Evolutionary conservation across 2,329 filamentous ascomycete species (phyloP).

Genomic region (Neocatenulostroma microsporum): DNA sequence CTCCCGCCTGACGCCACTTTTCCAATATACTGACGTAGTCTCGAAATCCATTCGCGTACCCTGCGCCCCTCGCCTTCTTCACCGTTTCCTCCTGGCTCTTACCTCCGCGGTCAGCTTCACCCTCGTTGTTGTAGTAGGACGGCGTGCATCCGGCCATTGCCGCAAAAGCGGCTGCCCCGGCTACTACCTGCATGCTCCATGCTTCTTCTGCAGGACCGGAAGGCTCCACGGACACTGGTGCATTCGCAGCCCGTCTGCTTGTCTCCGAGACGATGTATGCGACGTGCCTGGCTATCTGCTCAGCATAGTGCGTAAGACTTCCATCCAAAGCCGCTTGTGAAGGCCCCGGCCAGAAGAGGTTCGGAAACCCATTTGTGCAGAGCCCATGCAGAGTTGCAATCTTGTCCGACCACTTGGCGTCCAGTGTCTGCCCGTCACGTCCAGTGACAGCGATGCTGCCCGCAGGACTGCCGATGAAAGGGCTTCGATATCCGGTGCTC

Average conservation of each 20-base stretch:
- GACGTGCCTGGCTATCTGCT: too few relatives aligned
- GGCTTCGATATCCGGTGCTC: conserved; percentile 38
- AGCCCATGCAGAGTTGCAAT: conserved; percentile 48
- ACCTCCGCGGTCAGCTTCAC: conserved; percentile 25
- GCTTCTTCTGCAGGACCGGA: conserved; percentile 40
- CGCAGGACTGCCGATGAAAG: conserved; percentile 23
- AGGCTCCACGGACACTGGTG: conserved; percentile 36
- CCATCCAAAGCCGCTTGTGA: conserved; percentile 37
- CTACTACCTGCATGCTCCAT: conserved; percentile 39
- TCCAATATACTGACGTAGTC: conserved; percentile 28
- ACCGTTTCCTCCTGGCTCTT: conserved; percentile 20
- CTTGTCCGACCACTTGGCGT: conserved; percentile 36
- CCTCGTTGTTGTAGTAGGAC: conserved; percentile 46
- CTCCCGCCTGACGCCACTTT: conserved; percentile 26
- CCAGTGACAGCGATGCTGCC: conserved; percentile 30
- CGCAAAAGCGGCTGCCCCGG: conserved; percentile 34
- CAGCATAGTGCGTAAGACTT: conserved; percentile 36
- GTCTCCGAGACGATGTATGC: too few relatives aligned
- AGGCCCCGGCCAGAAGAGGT: conserved; percentile 44
- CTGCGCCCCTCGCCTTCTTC: conserved; percentile 16
- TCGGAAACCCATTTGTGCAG: conserved; percentile 45
- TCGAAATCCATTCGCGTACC: conserved; percentile 25
- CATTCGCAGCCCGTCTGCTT: conserved; percentile 29
- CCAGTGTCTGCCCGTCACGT: conserved; percentile 37
- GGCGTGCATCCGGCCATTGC: conserved; percentile 37